Conservation (phyloP, 495 filamentous ascomycete species). For the Paragyromitra xinjiangensis region DNA sequence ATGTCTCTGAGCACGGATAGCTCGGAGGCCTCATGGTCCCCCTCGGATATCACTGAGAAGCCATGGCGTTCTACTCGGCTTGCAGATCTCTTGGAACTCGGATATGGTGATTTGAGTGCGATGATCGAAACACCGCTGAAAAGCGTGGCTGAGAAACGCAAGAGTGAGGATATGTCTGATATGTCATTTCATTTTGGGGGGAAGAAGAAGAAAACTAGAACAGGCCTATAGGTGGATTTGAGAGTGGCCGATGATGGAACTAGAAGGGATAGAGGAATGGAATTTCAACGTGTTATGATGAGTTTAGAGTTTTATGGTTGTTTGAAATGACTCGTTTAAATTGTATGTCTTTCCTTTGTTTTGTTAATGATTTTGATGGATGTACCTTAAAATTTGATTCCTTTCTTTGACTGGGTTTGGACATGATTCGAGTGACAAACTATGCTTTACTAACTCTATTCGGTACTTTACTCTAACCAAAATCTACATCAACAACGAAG, state of each 20-base stretch:
- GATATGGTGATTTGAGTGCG: conserved; percentile 10
- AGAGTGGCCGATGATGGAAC: neutral
- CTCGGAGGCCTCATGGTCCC: neutral
- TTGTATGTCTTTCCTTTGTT: neutral
- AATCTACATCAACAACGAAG: too few relatives aligned
- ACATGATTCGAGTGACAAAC: too few relatives aligned
- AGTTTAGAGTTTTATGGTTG: neutral
- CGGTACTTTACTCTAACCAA: too few relatives aligned
- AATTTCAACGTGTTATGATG: neutral
- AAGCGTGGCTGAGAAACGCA: conserved; percentile 16
- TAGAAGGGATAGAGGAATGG: neutral
- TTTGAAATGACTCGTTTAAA: neutral
- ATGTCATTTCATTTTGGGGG: conserved; percentile 9
- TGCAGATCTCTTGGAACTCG: conserved; percentile 16
- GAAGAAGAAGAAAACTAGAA: conserved; percentile 22
- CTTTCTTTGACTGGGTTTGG: too few relatives aligned
- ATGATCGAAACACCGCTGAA: conserved; percentile 14
- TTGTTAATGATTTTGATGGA: too few relatives aligned
- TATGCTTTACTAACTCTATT: too few relatives aligned
- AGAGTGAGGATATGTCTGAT: conserved; percentile 22
- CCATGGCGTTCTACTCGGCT: conserved; percentile 9
- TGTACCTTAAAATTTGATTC: too few relatives aligned
- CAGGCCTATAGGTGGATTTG: neutral
- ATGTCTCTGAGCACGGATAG: neutral
- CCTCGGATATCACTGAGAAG: conserved; percentile 8